phyloP scores from a whole-genome alignment of 768 basidiomycete species.

The Phlebiopsis gigantea region DNA sequence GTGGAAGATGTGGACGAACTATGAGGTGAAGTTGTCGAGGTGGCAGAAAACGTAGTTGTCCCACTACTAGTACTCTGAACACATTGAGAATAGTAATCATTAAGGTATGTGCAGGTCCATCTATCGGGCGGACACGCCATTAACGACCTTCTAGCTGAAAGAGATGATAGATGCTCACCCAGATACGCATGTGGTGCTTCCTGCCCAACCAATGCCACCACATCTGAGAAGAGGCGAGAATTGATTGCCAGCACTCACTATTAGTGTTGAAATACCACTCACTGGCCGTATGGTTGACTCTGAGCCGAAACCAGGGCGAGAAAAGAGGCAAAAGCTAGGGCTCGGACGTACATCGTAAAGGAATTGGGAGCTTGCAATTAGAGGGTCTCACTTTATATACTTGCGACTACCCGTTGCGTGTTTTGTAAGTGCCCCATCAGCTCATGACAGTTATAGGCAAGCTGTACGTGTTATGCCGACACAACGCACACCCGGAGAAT shows the following conservation, averaged over 20 bases:
- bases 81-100: conserved; percentile 36
- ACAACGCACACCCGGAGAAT: not conserved
- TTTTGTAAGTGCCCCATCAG: not conserved
- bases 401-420: not conserved
- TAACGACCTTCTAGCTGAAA: not conserved
- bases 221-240: conserved; percentile 14
- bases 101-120: conserved; percentile 30
- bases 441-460: not conserved
- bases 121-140: conserved; percentile 16
- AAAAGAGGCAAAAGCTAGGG: not conserved
- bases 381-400: not conserved
- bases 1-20: not conserved
- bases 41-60: not conserved
- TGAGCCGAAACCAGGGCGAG: not conserved
- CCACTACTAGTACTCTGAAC: conserved; percentile 18
- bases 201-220: conserved; percentile 32
- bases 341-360: not conserved
- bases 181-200: conserved; percentile 27
- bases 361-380: not conserved
- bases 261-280: not conserved
- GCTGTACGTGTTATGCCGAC: not conserved
- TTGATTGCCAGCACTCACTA: not conserved
- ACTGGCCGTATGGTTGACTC: not conserved
- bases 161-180: conserved; percentile 20
- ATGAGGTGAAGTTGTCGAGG: not conserved